Evolutionary conservation across 208 protist species (phyloP).

Genomic region (Herpetomonas tarakana): DNA sequence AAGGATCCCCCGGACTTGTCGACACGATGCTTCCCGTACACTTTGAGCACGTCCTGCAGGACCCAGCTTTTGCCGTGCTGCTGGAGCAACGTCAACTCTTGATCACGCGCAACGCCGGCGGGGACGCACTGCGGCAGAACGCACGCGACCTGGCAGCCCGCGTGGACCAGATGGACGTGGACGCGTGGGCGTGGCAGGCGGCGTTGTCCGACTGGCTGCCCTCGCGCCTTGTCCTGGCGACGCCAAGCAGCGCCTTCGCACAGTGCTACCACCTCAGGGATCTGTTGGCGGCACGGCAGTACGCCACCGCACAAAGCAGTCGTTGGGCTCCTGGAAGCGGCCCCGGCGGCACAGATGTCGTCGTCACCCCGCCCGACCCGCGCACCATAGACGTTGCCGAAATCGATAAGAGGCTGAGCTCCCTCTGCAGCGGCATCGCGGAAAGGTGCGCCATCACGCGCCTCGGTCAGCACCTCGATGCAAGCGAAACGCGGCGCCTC

Average conservation of each 20-base stretch:
- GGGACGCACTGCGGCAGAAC: conserved; percentile 12
- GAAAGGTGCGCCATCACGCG: conserved; percentile 34
- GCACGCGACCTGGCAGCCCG: conserved; percentile 17
- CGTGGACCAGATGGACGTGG: conserved; percentile 28
- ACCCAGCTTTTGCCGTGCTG: conserved; percentile 34
- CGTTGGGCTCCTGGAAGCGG: too few species aligned
- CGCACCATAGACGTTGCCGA: conserved; percentile 11
- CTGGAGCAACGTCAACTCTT: conserved; percentile 18
- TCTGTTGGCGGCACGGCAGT: conserved; percentile 4
- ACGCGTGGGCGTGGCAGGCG: conserved; percentile 37
- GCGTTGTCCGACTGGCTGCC: conserved; percentile 23
- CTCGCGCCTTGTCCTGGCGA: neutral
- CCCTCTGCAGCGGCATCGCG: conserved; percentile 37
- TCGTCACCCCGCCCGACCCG: neutral
- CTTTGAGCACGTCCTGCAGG: conserved; percentile 48
- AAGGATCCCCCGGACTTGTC: conserved; percentile 25
- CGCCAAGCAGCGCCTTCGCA: conserved; percentile 3
- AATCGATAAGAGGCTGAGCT: conserved; percentile 25
- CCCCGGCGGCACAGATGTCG: too few species aligned
- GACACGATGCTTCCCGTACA: conserved; percentile 56
- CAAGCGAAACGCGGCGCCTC: conserved; percentile 37
- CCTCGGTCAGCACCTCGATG: conserved; percentile 41
- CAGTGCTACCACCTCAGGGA: conserved; percentile 9
- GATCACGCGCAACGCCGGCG: conserved; percentile 14
- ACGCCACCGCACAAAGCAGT: too few species aligned